These are phyloP conservation scores for Saturnispora mendoncae DNA, from an alignment of 805 yeast species.

Conservation along the genomic window DNA sequence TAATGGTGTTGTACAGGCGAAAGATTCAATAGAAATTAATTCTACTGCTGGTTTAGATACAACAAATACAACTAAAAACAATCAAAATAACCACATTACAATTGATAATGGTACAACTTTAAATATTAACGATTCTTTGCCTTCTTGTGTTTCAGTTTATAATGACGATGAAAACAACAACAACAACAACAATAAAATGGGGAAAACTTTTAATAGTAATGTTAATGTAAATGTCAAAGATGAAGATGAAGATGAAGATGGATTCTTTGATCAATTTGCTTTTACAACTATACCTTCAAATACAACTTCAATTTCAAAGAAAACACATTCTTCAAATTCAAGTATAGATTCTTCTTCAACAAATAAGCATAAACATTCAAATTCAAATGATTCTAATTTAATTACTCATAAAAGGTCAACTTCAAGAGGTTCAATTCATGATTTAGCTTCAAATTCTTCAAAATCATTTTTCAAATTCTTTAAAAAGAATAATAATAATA, in stretches of 20 bases:
- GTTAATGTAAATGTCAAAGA: too few relatives aligned
- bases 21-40: too few relatives aligned
- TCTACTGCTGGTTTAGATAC: too few relatives aligned
- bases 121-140: neutral
- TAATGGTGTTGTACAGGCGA: neutral
- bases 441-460: slow-evolving; percentile 22
- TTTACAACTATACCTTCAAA: slow-evolving; percentile 9
- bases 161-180: too few relatives aligned
- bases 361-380: slow-evolving; percentile 19
- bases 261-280: slow-evolving; percentile 14
- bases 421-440: slow-evolving; percentile 24
- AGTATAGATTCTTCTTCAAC: slow-evolving; percentile 2
- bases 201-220: too few relatives aligned
- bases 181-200: too few relatives aligned
- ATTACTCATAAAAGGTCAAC: slow-evolving; percentile 20
- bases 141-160: too few relatives aligned
- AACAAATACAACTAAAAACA: neutral
- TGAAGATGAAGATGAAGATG: slow-evolving; percentile 9
- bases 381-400: slow-evolving; percentile 35
- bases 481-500: slow-evolving; percentile 15
- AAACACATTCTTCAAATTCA: slow-evolving; percentile 4
- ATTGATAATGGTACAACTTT: neutral
- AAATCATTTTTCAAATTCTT: slow-evolving; percentile 27
- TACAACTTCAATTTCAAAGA: neutral
- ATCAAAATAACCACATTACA: neutral